Evolutionary conservation across 176 grass and related monocot genomes (phyloP), one percentile per base, ranked within the genome.

Genomic region (Poa pratensis): DNA sequence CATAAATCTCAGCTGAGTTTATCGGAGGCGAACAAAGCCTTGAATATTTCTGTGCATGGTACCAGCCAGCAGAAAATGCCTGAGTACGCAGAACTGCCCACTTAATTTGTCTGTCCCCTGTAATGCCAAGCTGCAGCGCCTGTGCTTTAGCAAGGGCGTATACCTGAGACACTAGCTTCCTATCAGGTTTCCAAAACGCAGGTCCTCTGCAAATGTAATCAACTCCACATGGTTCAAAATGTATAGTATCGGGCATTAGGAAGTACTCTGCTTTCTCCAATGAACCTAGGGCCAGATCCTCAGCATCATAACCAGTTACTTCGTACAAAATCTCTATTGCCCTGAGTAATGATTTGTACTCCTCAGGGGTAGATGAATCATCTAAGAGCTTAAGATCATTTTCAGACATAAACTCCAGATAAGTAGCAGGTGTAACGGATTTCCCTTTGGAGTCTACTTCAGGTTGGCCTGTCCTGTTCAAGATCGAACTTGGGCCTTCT

Each of bases 1-100:
- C 61, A 30, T 64, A 64, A 64, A 30, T 64, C 61, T 64, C 61
- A 30, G 24, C 61, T 17, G 61, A 64, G 26, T 64, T 64, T 27
- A 30, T 30, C 2, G 26, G 61, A 64, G 26, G 61, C 26, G 61
- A 64, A 64, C 61, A 64, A 16, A 28, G 61, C 61, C 61, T 64
- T 30, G 61, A 64, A 30, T 64, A 64, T 30, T 64, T 64, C 26
- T 64, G 61, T 64, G 12, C 61, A 64, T 64, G 61, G 26, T 64
- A 64, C 61, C 61, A 64, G 6, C 61, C 61, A 64, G 61, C 61
- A 30, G 61, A 64, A 64, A 64, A 64, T 64, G 61, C 61, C 13
- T 30, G 61, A 30, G 13, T 26, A 3, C 26, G 26, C 28, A 64
- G 26, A 30, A 64, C 26, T 14, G 61, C 61, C 61, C 26, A 64